Evolutionary conservation across 1,284 basidiomycete genomes (phyloP).

Genomic region (Ustilago sp.): DNA sequence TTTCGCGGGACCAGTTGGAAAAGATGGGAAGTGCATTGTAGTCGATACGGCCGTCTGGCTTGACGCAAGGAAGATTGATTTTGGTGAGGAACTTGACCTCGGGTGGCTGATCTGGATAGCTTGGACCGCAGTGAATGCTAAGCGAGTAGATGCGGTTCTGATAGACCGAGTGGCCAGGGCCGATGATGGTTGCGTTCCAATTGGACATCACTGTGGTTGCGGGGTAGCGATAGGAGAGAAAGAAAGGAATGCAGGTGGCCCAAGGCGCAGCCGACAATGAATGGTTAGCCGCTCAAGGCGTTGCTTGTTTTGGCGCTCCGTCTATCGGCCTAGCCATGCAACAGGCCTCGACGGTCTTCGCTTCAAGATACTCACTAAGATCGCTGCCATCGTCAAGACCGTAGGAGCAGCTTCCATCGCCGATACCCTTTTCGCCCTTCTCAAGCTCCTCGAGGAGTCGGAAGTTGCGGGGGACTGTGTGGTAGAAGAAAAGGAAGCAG

Average conservation of each 20-base stretch:
- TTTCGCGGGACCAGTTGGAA: slow-evolving; percentile 64
- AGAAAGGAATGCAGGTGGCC: not conserved
- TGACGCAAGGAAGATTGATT: slow-evolving; percentile 96
- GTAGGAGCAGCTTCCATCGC: slow-evolving; percentile 96
- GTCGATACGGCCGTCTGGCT: slow-evolving; percentile 75
- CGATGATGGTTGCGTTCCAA: slow-evolving; percentile 99
- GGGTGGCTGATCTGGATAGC: slow-evolving; percentile 85
- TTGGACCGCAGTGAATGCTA: slow-evolving; percentile 84
- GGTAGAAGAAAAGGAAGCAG: not conserved
- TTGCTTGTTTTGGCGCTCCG: not conserved
- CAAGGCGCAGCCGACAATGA: not conserved
- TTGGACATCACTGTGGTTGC: slow-evolving; percentile 78
- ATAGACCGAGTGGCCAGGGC: slow-evolving; percentile 91
- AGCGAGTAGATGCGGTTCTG: slow-evolving; percentile 99
- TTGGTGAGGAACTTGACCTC: slow-evolving; percentile 85
- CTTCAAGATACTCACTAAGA: slow-evolving; percentile 57
- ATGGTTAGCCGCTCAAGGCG: not conserved
- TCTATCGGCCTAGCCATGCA: not conserved
- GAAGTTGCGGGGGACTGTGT: slow-evolving; percentile 93
- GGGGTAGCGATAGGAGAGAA: not conserved
- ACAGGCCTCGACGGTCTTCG: not conserved
- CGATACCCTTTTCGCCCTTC: slow-evolving; percentile 99
- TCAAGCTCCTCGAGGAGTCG: slow-evolving; percentile 90
- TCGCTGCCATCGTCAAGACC: slow-evolving; percentile 72
- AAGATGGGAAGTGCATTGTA: slow-evolving; percentile 60